phyloP scores from a whole-genome alignment of 2,329 filamentous ascomycete species.

The Fusarium scirpi region DNA sequence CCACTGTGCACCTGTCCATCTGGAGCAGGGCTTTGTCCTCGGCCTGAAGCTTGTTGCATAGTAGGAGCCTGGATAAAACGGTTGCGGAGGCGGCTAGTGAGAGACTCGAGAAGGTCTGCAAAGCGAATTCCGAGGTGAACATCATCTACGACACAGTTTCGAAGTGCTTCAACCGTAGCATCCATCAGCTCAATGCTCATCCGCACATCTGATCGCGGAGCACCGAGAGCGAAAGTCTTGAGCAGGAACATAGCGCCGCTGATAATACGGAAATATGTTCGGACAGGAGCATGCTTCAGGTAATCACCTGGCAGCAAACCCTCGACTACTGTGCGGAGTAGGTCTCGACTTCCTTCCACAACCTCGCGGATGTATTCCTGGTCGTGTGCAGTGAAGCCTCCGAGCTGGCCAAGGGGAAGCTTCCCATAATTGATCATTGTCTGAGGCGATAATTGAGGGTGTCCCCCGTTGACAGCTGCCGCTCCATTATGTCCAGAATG shows the following conservation, averaged over 20 bases:
- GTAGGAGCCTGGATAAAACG: slow-evolving; percentile 77
- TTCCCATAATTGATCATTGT: slow-evolving; percentile 74
- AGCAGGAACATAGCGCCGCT: slow-evolving; percentile 87
- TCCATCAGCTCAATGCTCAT: slow-evolving; percentile 82
- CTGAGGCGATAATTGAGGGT: slow-evolving; percentile 66
- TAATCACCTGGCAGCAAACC: slow-evolving; percentile 79
- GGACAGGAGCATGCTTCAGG: slow-evolving; percentile 83
- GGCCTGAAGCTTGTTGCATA: slow-evolving; percentile 56
- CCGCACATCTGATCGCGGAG: slow-evolving; percentile 81
- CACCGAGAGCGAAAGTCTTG: slow-evolving; percentile 85
- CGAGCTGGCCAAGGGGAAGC: slow-evolving; percentile 72
- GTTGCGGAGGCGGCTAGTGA: slow-evolving; percentile 79
- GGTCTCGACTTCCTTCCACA: slow-evolving; percentile 79
- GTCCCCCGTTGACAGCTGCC: slow-evolving; percentile 46
- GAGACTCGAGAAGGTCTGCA: slow-evolving; percentile 82
- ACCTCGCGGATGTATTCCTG: slow-evolving; percentile 82
- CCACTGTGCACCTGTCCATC: slow-evolving; percentile 46
- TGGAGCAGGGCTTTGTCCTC: slow-evolving; percentile 57
- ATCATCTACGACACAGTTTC: slow-evolving; percentile 84
- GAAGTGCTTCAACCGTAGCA: slow-evolving; percentile 77
- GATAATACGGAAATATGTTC: slow-evolving; percentile 89
- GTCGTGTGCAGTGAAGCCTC: slow-evolving; percentile 73
- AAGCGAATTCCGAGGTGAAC: slow-evolving; percentile 88
- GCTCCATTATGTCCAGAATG: slow-evolving; percentile 52
- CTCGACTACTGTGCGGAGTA: slow-evolving; percentile 82